Conservation (phyloP, 23 red algal genomes). For the Porphyridium purpureum region DNA sequence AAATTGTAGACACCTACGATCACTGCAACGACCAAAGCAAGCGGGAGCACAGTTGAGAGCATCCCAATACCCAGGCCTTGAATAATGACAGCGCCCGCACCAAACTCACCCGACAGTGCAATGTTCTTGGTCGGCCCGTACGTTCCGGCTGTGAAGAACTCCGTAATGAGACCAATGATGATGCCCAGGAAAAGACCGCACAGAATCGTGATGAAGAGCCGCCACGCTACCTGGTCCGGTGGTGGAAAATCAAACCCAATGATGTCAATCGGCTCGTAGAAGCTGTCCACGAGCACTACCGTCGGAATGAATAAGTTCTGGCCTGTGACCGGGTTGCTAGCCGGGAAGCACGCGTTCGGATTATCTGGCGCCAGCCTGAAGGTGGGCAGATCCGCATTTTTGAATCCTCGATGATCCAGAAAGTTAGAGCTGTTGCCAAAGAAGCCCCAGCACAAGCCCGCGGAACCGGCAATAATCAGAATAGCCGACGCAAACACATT, state of each 20-base stretch:
- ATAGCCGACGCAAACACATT: conserved; percentile 12
- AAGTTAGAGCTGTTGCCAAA: neutral
- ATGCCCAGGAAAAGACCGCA: conserved; percentile 23
- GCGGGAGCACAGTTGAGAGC: conserved; percentile 28
- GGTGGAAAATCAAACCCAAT: conserved; percentile 2
- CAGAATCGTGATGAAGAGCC: conserved; percentile 23
- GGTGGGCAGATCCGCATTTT: conserved; percentile 1
- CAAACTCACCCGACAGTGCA: conserved; percentile 18
- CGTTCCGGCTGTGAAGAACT: conserved; percentile 16
- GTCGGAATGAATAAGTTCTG: too few species aligned
- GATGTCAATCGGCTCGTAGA: conserved; percentile 16
- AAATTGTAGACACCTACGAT: conserved; percentile 33
- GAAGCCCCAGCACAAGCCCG: conserved; percentile 8
- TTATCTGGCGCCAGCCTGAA: neutral
- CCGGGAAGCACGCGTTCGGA: neutral
- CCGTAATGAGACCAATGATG: conserved; percentile 14
- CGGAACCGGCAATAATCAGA: neutral
- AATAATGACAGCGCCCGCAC: conserved; percentile 32
- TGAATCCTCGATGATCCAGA: neutral
- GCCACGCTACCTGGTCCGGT: conserved; percentile 11
- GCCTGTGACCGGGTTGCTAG: neutral
- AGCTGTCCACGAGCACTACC: neutral
- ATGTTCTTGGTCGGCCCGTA: conserved; percentile 25
- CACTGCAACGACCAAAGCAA: conserved; percentile 16
- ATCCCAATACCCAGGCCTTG: conserved; percentile 42